Evolutionary conservation across 345 rosid species (phyloP), one percentile per base, ranked within the genome.

Genomic region (Melaleuca quinquenervia): DNA sequence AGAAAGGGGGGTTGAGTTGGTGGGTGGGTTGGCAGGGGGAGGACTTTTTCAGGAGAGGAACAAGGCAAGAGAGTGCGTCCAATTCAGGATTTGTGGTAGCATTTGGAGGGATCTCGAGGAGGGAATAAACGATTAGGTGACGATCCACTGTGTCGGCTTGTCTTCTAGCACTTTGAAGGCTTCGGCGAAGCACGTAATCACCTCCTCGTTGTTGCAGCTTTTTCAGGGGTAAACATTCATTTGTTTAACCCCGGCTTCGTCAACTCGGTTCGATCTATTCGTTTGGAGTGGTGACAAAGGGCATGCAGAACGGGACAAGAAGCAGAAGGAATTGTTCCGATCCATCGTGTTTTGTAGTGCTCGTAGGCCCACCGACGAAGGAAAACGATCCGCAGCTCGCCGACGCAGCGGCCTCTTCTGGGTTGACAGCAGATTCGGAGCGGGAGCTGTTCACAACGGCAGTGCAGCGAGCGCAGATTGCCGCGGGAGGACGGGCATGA

Each of bases 11-110:
- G 88, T 5, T 88, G 91, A 87, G 93, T 88, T 87, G 93, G 94
- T 86, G 90, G 90, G 86, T 85, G 88, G 85, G 89, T 85, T 85
- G 92, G 91, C 84, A 87, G 93, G 92, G 87, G 85, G 88, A 88
- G 83, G 90, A 87, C 90, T 90, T 88, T 91, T 88, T 84, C 83
- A 20, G 55, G 85, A 41, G 87, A 76, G 76, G 86, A 90, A 84
- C 88, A 84, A 84, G 60, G 85, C 55, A 45, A 80, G 85, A 70
- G 82, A 60, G 45, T 86, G 27, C 86, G 48, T 88, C 90, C 96
- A 92, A 94, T 88, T 45, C 20, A 36, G 54, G 32, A 27, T 5
- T n/a, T 87, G 88, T 55, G 85, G 11, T 88, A 90, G 95, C 87
- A 16, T 86, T 93, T 94, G 96, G 95, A 91, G 70, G 90, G 36